Percentiles rank a stretch among this genome's conserved stretches.
These are phyloP conservation scores for Fragaria ananassa DNA, from an alignment of 306 rosid genomes.

Conservation along the genomic window DNA sequence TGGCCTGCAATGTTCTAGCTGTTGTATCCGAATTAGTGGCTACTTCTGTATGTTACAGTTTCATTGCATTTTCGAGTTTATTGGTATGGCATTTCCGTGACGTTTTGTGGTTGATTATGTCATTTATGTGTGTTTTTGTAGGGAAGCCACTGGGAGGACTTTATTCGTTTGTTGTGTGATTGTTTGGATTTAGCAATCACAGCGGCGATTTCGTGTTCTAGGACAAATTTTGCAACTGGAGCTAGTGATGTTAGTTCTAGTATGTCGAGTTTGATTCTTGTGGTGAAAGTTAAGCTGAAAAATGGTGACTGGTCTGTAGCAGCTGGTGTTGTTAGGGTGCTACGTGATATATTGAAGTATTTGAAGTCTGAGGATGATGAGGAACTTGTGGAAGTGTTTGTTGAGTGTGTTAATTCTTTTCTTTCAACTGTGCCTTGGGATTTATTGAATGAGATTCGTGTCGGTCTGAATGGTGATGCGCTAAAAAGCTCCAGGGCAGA, in stretches of 20 bases:
- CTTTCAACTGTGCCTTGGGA: constrained; percentile 59
- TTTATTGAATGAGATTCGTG: constrained; percentile 38
- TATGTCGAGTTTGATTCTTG: constrained; percentile 30
- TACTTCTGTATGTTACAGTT: constrained; percentile 25
- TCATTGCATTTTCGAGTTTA: not conserved
- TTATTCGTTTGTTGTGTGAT: constrained; percentile 44
- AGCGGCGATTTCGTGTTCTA: constrained; percentile 24
- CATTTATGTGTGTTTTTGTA: constrained; percentile 18
- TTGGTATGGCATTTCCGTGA: not conserved
- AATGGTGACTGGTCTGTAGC: constrained; percentile 55
- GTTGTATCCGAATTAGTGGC: constrained; percentile 25
- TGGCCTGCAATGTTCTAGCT: constrained; percentile 35
- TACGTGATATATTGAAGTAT: constrained; percentile 53
- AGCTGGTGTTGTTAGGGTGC: constrained; percentile 47
- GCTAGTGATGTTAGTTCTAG: constrained; percentile 26
- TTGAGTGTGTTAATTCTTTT: constrained; percentile 50
- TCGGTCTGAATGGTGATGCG: constrained; percentile 17
- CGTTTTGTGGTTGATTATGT: not conserved
- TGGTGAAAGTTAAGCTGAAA: constrained; percentile 36
- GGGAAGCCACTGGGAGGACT: constrained; percentile 41
- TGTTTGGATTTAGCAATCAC: constrained; percentile 43
- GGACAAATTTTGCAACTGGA: constrained; percentile 21
- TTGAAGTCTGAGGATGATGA: constrained; percentile 51
- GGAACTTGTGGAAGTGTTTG: constrained; percentile 39
- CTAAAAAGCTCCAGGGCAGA: constrained; percentile 27